These are phyloP conservation scores for Hygrophorus pudorinus DNA, from an alignment of 768 basidiomycete species.

Conservation along the genomic window DNA sequence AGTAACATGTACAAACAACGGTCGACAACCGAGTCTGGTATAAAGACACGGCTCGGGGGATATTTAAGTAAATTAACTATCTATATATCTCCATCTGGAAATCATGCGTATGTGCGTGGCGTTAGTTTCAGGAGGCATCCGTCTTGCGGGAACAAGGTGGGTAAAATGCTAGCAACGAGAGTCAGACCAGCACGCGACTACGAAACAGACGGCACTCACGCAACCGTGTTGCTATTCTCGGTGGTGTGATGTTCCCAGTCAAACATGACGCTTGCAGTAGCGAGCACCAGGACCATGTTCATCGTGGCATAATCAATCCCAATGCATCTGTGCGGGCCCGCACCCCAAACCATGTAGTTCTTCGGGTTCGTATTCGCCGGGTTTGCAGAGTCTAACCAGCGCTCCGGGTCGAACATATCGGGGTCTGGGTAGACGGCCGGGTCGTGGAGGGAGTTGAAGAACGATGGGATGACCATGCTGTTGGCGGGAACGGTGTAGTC, in stretches of 20 bases:
- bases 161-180: conserved; percentile 57
- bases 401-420: conserved; percentile 73
- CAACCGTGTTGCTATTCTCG: conserved; percentile 64
- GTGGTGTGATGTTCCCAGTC: conserved; percentile 88
- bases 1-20: too few relatives aligned
- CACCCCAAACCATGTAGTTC: conserved; percentile 95
- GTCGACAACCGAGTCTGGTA: too few relatives aligned
- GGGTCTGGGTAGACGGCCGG: conserved; percentile 80
- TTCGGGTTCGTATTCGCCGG: conserved; percentile 77
- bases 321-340: conserved; percentile 88
- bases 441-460: conserved; percentile 91
- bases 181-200: not conserved
- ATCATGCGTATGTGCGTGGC: too few relatives aligned
- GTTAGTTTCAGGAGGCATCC: conserved; percentile 74
- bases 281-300: conserved; percentile 83
- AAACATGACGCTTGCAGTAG: conserved; percentile 69
- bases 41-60: too few relatives aligned
- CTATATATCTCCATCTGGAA: too few relatives aligned
- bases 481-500: conserved; percentile 86
- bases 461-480: conserved; percentile 91
- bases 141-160: conserved; percentile 96
- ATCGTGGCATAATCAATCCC: conserved; percentile 87
- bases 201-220: conserved; percentile 39
- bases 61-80: too few relatives aligned
- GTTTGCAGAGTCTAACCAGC: conserved; percentile 83